Percentiles rank a stretch among this genome's conserved stretches.
These are phyloP conservation scores for Mucor lusitanicus DNA, from an alignment of 371 early-diverging fungal genomes.

Conservation along the genomic window DNA sequence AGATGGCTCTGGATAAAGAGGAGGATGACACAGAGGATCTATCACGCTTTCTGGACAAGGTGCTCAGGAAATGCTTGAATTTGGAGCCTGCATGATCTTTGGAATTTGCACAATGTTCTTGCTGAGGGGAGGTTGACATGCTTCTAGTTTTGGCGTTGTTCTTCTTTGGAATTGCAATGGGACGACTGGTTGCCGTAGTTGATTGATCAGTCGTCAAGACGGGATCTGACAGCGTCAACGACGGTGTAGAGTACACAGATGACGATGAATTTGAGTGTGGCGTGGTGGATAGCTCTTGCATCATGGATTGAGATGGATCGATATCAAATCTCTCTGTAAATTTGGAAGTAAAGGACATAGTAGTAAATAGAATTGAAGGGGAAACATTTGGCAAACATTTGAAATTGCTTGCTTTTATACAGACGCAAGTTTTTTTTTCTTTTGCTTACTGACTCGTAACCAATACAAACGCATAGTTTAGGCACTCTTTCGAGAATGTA, in stretches of 20 bases:
- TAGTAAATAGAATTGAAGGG: neutral
- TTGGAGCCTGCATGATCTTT: conserved; percentile 6
- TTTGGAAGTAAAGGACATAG: conserved; percentile 15
- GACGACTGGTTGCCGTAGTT: neutral
- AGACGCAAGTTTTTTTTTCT: neutral
- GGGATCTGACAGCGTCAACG: neutral
- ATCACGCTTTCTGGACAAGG: conserved; percentile 2
- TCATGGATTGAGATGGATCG: conserved; percentile 5
- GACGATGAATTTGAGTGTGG: neutral
- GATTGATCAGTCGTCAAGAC: neutral
- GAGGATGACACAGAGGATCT: neutral
- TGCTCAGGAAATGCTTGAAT: conserved; percentile 7
- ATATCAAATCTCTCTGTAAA: conserved; percentile 20
- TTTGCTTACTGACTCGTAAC: conserved; percentile 2
- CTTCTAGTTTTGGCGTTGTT: neutral
- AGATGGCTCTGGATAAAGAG: neutral
- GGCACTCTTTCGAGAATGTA: neutral
- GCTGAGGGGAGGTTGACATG: neutral
- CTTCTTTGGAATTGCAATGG: conserved; percentile 10
- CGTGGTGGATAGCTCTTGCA: neutral
- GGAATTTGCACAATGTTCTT: neutral
- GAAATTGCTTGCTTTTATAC: neutral
- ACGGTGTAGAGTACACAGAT: neutral
- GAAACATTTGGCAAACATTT: neutral
- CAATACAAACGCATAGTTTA: conserved; percentile 5